Percentiles rank a stretch among this genome's conserved stretches.
These are phyloP conservation scores for Fusarium oxysporum DNA, from an alignment of 2,329 filamentous ascomycete genomes.

Conservation along the genomic window DNA sequence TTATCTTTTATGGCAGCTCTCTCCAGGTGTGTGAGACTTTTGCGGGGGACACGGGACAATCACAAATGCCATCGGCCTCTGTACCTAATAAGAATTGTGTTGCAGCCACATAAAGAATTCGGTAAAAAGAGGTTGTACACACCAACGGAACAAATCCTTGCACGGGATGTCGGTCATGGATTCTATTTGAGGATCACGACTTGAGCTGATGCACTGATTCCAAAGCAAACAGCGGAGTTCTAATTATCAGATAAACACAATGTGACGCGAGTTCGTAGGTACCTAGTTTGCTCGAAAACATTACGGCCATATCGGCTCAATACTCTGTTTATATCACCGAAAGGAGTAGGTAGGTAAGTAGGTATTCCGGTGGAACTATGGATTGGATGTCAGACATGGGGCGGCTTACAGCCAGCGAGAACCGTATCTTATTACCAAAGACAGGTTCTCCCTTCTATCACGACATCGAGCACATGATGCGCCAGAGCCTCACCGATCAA, in stretches of 20 bases:
- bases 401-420: slow-evolving; percentile 15
- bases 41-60: slow-evolving; percentile 22
- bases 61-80: slow-evolving; percentile 10
- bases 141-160: slow-evolving; percentile 27
- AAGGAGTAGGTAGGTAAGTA: not conserved
- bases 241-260: not conserved
- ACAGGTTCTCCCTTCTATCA: slow-evolving; percentile 11
- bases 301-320: not conserved
- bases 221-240: slow-evolving; percentile 7
- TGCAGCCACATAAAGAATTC: slow-evolving; percentile 29
- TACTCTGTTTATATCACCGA: not conserved
- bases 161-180: slow-evolving; percentile 33
- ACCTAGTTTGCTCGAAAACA: not conserved
- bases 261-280: not conserved
- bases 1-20: slow-evolving; percentile 26
- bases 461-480: slow-evolving; percentile 25
- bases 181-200: slow-evolving; percentile 29
- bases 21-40: slow-evolving; percentile 16
- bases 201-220: not conserved
- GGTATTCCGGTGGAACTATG: not conserved
- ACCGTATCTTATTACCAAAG: not conserved
- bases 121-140: slow-evolving; percentile 27
- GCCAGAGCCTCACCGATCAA: slow-evolving; percentile 16
- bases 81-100: not conserved
- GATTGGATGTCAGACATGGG: not conserved